These are phyloP conservation scores for Russula compacta DNA, from an alignment of 768 basidiomycete genomes.

Conservation along the genomic window DNA sequence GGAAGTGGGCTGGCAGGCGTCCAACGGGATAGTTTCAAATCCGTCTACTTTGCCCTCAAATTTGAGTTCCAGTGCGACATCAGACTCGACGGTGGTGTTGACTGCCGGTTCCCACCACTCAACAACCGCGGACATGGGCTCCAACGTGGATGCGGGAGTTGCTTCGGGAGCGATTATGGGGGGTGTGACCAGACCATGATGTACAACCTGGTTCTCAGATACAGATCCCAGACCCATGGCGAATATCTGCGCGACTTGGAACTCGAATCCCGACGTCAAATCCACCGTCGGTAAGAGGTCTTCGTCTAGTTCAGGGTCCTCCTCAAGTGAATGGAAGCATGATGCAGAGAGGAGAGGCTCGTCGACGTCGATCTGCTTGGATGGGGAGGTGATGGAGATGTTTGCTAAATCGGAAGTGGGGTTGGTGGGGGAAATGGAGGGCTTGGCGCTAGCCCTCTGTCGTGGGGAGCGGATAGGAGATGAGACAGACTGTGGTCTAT, in stretches of 20 bases:
- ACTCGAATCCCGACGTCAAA: not conserved
- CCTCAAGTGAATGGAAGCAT: slow-evolving; percentile 5
- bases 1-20: not conserved
- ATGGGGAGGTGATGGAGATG: not conserved
- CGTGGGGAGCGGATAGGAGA: not conserved
- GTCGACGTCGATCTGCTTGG: not conserved
- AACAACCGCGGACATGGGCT: slow-evolving; percentile 5
- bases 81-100: not conserved
- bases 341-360: not conserved
- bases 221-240: not conserved
- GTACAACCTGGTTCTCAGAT: not conserved
- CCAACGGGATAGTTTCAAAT: not conserved
- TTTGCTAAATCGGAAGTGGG: not conserved
- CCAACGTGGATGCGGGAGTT: not conserved
- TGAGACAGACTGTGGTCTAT: not conserved
- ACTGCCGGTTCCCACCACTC: not conserved
- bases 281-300: not conserved
- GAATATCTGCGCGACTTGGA: not conserved
- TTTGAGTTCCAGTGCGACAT: not conserved
- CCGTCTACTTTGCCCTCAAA: not conserved
- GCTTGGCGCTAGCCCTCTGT: not conserved
- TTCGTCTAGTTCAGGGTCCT: not conserved
- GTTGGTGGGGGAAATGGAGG: not conserved
- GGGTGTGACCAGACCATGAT: not conserved
- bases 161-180: not conserved